Evolutionary conservation across 306 rosid species (phyloP).

Genomic region (Luffa aegyptiaca): DNA sequence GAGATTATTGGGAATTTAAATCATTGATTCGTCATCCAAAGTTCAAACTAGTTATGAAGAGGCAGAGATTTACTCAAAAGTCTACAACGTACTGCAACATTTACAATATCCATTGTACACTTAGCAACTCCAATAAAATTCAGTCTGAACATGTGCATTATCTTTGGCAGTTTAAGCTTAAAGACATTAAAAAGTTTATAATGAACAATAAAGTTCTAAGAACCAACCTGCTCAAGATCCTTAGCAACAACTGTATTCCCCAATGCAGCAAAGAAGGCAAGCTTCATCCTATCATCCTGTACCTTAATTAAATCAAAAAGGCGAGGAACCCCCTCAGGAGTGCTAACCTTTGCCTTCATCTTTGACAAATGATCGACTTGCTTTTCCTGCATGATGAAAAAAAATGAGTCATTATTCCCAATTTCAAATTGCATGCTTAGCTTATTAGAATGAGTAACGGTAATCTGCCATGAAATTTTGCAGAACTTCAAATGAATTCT

Average conservation of each 20-base stretch:
- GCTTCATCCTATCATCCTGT: constrained; percentile 74
- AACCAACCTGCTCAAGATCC: constrained; percentile 83
- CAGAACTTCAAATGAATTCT: not conserved
- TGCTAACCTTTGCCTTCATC: constrained; percentile 43
- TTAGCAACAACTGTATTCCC: constrained; percentile 77
- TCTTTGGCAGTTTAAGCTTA: not conserved
- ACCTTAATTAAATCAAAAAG: constrained; percentile 80
- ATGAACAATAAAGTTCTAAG: not conserved
- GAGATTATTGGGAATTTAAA: not conserved
- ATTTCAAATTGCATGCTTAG: not conserved
- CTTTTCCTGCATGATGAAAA: constrained; percentile 53
- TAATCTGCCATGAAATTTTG: not conserved
- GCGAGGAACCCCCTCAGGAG: constrained; percentile 91
- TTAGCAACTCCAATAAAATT: not conserved
- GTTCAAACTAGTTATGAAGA: not conserved
- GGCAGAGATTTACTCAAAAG: not conserved
- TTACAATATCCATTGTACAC: not conserved
- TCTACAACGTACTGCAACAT: not conserved
- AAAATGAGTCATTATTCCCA: not conserved
- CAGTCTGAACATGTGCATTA: not conserved
- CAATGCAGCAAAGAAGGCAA: constrained; percentile 76
- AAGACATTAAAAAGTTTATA: not conserved
- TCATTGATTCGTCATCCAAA: not conserved
- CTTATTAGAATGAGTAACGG: not conserved
- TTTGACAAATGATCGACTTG: constrained; percentile 56